Evolutionary conservation across 2,329 filamentous ascomycete species (phyloP), one percentile per base, ranked within the genome.

Genomic region (Fusarium foetens): DNA sequence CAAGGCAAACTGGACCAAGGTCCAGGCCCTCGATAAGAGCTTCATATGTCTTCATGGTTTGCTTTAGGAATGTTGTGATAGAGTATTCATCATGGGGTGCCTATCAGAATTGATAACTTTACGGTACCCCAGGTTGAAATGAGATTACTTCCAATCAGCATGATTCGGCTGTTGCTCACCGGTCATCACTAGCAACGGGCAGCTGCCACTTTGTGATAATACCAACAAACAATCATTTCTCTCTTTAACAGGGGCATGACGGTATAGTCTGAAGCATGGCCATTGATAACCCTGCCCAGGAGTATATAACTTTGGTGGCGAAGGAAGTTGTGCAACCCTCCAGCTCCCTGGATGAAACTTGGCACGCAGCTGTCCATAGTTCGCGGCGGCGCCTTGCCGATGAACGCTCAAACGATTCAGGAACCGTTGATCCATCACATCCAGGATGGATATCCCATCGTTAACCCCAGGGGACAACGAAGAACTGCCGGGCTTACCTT

Each of bases 291-390:
- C 62, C 42, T 49, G 58, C 38, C 49, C 48, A 45, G 55, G 42
- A 43, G 54, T 38, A 31, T 65, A 62, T 64, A 52, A 43, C 52
- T 54, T 23, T 58, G 43, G 59, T 64, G 61, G 53, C 48, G 55
- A 73, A 54, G 41, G 62, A 45, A 62, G 36, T 19, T 66, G 75
- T 76, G 66, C 46, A 19, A 72, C 73, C 54, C 49, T 23, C 48
- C 61, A 48, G 60, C 59, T 69, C 57, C 63, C 63, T 58, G 58
- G 52, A 71, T 72, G 71, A 73, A 72, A 72, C 63, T 59, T 62
- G 63, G 48, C 46, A 68, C 68, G 68, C 66, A 67, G 58, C 63
- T 60, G 63, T 51, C 66, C 74, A 69, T 51, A 66, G 63, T 72
- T 76, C 72, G 65, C 68, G 68, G 67, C 48, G 64, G 67, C 53